Conservation (phyloP, 2,329 filamentous ascomycete species). For the Zasmidium citrigriseum region DNA sequence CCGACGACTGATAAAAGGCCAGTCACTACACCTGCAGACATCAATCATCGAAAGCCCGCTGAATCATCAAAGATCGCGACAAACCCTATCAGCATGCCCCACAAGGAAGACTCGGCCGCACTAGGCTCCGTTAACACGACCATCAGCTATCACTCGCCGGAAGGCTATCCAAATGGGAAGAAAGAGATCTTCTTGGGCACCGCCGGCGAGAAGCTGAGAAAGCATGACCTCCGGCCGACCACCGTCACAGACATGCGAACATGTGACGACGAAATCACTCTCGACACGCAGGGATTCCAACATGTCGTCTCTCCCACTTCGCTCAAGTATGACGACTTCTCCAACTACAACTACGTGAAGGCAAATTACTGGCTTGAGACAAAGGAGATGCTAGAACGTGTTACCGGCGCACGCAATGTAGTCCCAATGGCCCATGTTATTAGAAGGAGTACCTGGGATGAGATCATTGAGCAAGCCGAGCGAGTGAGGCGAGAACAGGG, state of each 20-base stretch:
- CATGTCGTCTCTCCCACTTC: neutral
- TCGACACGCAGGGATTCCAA: constrained; percentile 15
- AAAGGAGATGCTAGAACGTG: neutral
- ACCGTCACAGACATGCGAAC: constrained; percentile 5
- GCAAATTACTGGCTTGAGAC: neutral
- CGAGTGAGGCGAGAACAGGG: neutral
- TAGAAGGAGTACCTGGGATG: neutral
- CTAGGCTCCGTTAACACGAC: neutral
- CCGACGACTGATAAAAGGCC: too few relatives aligned
- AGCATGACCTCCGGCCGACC: neutral
- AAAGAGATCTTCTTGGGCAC: neutral
- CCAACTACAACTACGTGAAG: constrained; percentile 1
- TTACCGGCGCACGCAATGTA: constrained; percentile 6
- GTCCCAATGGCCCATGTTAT: neutral
- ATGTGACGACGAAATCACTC: neutral
- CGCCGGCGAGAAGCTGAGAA: neutral
- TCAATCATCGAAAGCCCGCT: too few relatives aligned
- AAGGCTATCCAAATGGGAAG: neutral
- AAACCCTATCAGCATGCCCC: neutral
- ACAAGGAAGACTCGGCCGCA: neutral
- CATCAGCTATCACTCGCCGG: neutral
- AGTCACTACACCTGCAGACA: too few relatives aligned
- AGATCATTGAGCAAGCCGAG: neutral
- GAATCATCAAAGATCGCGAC: too few relatives aligned
- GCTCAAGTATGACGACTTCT: neutral